Evolutionary conservation across 2,329 filamentous ascomycete genomes (phyloP).

Genomic region (Colletotrichum magnum): DNA sequence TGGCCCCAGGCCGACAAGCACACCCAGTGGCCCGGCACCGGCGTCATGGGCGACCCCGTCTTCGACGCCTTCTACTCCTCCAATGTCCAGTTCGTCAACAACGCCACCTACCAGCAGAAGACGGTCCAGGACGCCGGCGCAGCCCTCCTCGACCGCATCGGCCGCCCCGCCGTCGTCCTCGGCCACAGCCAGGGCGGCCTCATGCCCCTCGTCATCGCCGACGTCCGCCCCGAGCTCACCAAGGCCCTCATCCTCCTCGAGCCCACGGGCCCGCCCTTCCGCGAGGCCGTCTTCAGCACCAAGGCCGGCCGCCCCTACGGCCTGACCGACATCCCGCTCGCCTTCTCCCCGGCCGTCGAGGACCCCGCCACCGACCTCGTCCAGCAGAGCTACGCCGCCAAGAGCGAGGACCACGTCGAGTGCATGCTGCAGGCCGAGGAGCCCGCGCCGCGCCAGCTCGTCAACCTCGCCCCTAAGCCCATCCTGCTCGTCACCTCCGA

Average conservation of each 20-base stretch:
- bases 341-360: constrained; percentile 59
- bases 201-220: constrained; percentile 57
- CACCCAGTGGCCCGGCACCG: constrained; percentile 60
- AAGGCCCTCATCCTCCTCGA: constrained; percentile 60
- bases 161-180: constrained; percentile 54
- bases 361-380: constrained; percentile 53
- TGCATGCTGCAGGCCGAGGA: constrained; percentile 54
- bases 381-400: constrained; percentile 46
- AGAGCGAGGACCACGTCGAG: constrained; percentile 42
- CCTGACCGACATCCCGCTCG: constrained; percentile 63
- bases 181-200: constrained; percentile 63
- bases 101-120: constrained; percentile 52
- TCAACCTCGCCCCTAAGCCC: constrained; percentile 52
- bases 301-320: constrained; percentile 57
- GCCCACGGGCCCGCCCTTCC: constrained; percentile 63
- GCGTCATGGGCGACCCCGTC: constrained; percentile 54
- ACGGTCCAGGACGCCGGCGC: constrained; percentile 56
- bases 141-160: constrained; percentile 59
- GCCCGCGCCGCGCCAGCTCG: constrained; percentile 52
- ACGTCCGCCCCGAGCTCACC: constrained; percentile 57
- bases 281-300: constrained; percentile 55
- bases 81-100: constrained; percentile 53
- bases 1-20: constrained; percentile 58
- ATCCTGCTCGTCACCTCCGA: constrained; percentile 58
- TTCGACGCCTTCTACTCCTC: constrained; percentile 60